phyloP scores from a whole-genome alignment of 2,329 filamentous ascomycete genomes.

The Fusarium compactum region DNA sequence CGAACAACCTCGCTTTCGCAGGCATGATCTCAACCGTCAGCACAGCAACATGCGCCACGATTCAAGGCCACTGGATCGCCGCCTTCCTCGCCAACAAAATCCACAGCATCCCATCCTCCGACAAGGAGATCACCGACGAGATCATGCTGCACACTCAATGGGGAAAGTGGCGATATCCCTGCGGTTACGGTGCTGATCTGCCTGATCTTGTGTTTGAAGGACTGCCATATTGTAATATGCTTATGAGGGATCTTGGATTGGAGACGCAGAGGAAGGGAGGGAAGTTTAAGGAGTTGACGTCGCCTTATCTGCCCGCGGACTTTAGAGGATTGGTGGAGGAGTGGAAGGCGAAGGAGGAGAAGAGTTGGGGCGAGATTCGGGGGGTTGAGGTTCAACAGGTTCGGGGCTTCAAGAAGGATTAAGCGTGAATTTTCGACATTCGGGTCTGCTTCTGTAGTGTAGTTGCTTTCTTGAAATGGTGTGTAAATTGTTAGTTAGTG shows the following conservation, averaged over 20 bases:
- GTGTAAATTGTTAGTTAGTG: not conserved
- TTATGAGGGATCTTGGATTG: slow-evolving; percentile 75
- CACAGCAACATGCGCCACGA: slow-evolving; percentile 51
- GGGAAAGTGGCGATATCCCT: slow-evolving; percentile 76
- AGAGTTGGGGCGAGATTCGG: not conserved
- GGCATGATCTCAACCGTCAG: slow-evolving; percentile 52
- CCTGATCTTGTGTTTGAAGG: slow-evolving; percentile 84
- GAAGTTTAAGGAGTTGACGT: slow-evolving; percentile 26
- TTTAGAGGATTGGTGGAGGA: slow-evolving; percentile 47
- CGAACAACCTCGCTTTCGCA: slow-evolving; percentile 50
- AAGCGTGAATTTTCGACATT: not conserved
- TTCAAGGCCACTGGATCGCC: slow-evolving; percentile 65
- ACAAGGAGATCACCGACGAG: slow-evolving; percentile 61
- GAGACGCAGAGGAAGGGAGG: slow-evolving; percentile 46
- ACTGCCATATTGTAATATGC: slow-evolving; percentile 65
- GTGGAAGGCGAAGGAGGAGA: slow-evolving; percentile 34
- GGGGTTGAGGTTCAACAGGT: slow-evolving; percentile 9
- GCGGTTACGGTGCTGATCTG: slow-evolving; percentile 70
- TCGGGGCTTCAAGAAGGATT: slow-evolving; percentile 4
- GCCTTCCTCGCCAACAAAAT: slow-evolving; percentile 68
- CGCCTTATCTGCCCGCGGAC: slow-evolving; percentile 41
- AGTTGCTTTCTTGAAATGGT: not conserved
- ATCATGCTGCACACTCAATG: slow-evolving; percentile 75
- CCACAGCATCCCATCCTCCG: slow-evolving; percentile 45
- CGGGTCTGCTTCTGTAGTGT: not conserved